Base-by-base conservation (phyloP, 2,329 filamentous ascomycete species). In the Xylariales sp. region DNA sequence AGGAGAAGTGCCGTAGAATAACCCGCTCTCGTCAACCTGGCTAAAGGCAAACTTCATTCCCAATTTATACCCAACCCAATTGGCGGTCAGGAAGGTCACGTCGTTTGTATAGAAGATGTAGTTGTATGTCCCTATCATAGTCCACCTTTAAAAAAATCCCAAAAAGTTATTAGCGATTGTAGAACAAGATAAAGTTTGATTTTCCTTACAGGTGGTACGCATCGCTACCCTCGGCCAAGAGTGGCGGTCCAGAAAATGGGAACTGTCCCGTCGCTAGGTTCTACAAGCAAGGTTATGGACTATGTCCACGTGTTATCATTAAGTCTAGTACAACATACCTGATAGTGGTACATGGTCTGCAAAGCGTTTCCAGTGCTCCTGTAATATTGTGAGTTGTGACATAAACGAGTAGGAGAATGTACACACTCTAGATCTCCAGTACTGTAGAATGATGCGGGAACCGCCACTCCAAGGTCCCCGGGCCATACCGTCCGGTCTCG, bases 51-150 rank as follows among this genome's bases (percentile, higher is more conserved):
- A 56, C 11, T 23, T 29, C 61, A 79, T 68, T 0, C 68, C 74
- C 6, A 52, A 51, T 6, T 65, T 52, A 45, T 78, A 78, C 4
- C 60, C 62, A 0, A 56, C 45, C 74, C 74, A 79, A 18, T 68
- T 67, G 5, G 48, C 38, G 4, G 49, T 43, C 11, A 79, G 49
- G 40, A 74, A 79, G 0, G 51, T 54, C 5, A 66, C 56, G 39
- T 81, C 72, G 17, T 71, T 70, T 1, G 72, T 72, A 46, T 68
- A 79, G 3, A 78, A 59, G 30, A 76, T 63, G 46, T 80, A 80
- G 36, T 78, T 75, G 51, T 75, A 74, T 5, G 71, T 72, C 3
- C 74, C 74, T 29, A 81, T 72, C 54, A 81, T 66, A 2, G 69
- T 71, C 53, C 55, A 57, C 53, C 53, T 56, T 33, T 32, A 19